phyloP scores from a whole-genome alignment of 768 basidiomycete species.

The Paxillus ammoniavirescens region DNA sequence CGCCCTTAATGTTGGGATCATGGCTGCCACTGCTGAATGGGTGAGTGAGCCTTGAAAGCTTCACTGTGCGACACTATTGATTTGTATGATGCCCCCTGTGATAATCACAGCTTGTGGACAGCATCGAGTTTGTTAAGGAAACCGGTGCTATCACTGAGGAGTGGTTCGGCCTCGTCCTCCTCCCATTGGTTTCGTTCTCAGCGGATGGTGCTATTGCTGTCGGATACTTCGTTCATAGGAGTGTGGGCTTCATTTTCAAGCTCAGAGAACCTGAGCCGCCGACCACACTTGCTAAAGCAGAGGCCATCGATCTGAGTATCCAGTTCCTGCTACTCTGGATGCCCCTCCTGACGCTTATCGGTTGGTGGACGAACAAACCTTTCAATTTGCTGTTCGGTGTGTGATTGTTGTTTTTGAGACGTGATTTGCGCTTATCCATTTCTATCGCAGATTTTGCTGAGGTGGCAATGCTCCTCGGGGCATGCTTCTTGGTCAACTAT shows the following conservation, averaged over 20 bases:
- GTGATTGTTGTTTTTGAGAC: slow-evolving; percentile 8
- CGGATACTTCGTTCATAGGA: slow-evolving; percentile 42
- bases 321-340: slow-evolving; percentile 81
- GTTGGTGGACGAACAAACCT: slow-evolving; percentile 64
- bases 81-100: background rate
- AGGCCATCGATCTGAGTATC: slow-evolving; percentile 75
- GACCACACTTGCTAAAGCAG: slow-evolving; percentile 58
- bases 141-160: slow-evolving; percentile 46
- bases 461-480: slow-evolving; percentile 59
- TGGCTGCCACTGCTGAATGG: slow-evolving; percentile 73
- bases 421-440: background rate
- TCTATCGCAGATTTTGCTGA: slow-evolving; percentile 60
- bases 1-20: slow-evolving; percentile 50
- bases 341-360: slow-evolving; percentile 66
- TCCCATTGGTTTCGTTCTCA: slow-evolving; percentile 72
- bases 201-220: slow-evolving; percentile 66
- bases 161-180: slow-evolving; percentile 69
- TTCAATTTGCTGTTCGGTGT: slow-evolving; percentile 67
- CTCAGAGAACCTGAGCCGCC: slow-evolving; percentile 40
- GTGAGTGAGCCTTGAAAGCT: slow-evolving; percentile 33
- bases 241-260: background rate
- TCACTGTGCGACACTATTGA: background rate
- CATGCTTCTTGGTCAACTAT: slow-evolving; percentile 78
- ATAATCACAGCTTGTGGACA: slow-evolving; percentile 54
- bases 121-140: slow-evolving; percentile 54